Conservation (phyloP, 139 green algal species). For the Protoeuglena noctilucae region DNA sequence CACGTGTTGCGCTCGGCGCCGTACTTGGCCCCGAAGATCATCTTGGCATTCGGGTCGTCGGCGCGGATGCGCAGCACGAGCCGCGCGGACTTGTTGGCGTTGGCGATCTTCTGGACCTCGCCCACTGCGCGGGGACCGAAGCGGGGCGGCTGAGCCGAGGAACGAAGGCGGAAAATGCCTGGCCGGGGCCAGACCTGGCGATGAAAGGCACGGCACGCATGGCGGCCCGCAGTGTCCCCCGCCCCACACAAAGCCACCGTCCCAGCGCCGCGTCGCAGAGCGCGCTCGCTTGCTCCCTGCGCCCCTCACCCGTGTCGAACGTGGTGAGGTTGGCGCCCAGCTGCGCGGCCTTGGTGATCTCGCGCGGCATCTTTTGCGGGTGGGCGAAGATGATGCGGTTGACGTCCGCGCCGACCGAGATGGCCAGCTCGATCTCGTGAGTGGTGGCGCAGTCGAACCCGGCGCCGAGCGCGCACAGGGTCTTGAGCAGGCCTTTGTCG, state of each 20-base stretch:
- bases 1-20: conserved; percentile 56
- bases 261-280: too few relatives aligned
- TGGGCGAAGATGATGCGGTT: conserved; percentile 84
- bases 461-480: conserved; percentile 64
- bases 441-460: conserved; percentile 89
- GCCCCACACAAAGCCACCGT: too few relatives aligned
- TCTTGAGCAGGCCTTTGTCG: conserved; percentile 59
- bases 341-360: conserved; percentile 44
- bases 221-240: too few relatives aligned
- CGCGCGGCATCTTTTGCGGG: conserved; percentile 71
- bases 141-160: too few relatives aligned
- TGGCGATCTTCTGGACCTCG: conserved; percentile 82
- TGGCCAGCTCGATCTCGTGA: conserved; percentile 66
- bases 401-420: conserved; percentile 52
- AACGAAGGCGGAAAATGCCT: too few relatives aligned
- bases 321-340: conserved; percentile 61
- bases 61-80: conserved; percentile 78
- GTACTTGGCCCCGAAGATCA: conserved; percentile 73
- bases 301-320: conserved; percentile 88
- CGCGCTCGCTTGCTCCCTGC: too few relatives aligned
- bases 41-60: conserved; percentile 45
- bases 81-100: conserved; percentile 36
- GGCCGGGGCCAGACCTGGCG: too few relatives aligned
- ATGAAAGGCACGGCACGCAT: too few relatives aligned
- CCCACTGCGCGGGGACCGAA: too few relatives aligned